Percentiles rank a stretch among this genome's conserved stretches.
Evolutionary conservation across 495 filamentous ascomycete genomes (phyloP).

Genomic region (Penicillium samsonianum): DNA sequence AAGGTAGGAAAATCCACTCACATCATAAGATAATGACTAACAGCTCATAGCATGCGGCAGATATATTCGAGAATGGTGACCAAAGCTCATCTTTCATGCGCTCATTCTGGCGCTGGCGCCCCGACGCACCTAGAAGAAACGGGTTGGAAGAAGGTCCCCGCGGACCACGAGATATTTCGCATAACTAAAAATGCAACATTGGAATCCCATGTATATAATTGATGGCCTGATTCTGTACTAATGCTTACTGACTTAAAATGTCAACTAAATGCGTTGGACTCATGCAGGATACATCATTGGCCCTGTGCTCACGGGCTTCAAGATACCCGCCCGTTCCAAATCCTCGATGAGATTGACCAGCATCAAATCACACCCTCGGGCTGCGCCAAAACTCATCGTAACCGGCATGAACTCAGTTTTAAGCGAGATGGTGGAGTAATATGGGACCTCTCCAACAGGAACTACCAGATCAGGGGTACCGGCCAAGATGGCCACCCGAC

Average conservation of each 20-base stretch:
- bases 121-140: constrained; percentile 19
- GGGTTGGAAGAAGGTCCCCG: constrained; percentile 19
- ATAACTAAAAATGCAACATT: neutral
- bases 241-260: neutral
- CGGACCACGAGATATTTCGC: constrained; percentile 21
- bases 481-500: constrained; percentile 47
- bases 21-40: neutral
- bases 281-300: constrained; percentile 27
- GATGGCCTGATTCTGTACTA: neutral
- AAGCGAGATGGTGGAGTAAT: constrained; percentile 53
- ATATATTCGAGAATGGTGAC: constrained; percentile 21
- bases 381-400: constrained; percentile 57
- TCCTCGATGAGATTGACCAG: constrained; percentile 56
- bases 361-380: constrained; percentile 63
- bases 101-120: constrained; percentile 22
- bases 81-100: constrained; percentile 24
- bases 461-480: constrained; percentile 59
- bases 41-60: constrained; percentile 20
- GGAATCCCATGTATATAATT: no score
- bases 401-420: constrained; percentile 61
- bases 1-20: constrained; percentile 1
- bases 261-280: neutral
- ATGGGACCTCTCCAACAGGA: constrained; percentile 56
- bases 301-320: constrained; percentile 48
- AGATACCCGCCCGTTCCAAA: constrained; percentile 49